Base-by-base conservation (phyloP, 176 grass and related monocot species). In the Calamus simplicifolius region DNA sequence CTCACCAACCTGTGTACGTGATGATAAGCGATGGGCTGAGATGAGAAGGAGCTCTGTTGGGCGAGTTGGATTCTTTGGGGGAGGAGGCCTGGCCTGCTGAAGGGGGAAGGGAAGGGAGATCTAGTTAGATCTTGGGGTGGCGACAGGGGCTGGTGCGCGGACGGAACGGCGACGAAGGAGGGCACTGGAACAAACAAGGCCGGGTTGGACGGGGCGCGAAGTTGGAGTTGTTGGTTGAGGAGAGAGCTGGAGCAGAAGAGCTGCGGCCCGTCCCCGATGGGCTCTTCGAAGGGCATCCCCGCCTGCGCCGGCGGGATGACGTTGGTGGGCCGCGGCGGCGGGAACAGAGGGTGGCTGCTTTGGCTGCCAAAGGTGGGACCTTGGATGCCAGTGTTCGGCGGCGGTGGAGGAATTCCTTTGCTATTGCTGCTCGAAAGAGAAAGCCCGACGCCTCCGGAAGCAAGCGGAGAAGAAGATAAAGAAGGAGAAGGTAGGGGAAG, bases 161-260 rank as follows among this genome's bases (percentile, higher is more conserved):
- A 16, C n/a, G 82, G 59, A 21, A 67, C 58, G 58, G 68, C n/a
- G 71, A 13, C 35, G 35, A 76, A 82, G 21, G 87, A 75, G 0
- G 72, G 51, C 17, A 77, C 60, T 1, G 81, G 79, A 60, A 81
- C 66, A 66, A 91, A 85, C 78, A 90, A 97, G 17, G 83, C 17
- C 8, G 81, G 48, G 62, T 73, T 73, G 6, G 80, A 29, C 69
- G 72, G 64, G 25, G 71, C 56, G 27, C 55, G 73, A 19, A 78
- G 81, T 56, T 86, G 55, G 14, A 91, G 87, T 7, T 63, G 68
- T 25, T 76, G 78, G 64, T 80, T 68, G 76, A 84, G 61, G 2
- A 89, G 78, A 56, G 82, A 73, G 30, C 61, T 35, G 13, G 80
- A 23, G 13, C 65, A 78, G 16, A 85, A 64, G 25, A 43, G 35